Evolutionary conservation across 1,139 yeast genomes (phyloP).

Genomic region (Blastobotrys capitulatus): DNA sequence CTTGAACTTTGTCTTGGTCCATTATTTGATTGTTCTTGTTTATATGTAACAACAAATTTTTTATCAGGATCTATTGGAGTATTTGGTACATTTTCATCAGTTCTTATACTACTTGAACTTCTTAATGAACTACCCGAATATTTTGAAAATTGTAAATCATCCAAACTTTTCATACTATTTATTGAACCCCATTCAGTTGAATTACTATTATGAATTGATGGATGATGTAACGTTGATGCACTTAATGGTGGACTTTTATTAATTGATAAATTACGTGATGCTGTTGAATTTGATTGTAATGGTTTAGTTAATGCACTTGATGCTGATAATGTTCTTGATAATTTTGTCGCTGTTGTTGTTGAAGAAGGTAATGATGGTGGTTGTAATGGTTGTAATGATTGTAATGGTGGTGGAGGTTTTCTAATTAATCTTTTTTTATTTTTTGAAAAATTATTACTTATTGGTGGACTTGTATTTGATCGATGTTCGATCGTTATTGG

Average conservation of each 20-base stretch:
- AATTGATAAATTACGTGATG: neutral
- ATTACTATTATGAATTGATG: neutral
- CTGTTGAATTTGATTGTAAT: neutral
- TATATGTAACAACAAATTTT: constrained; percentile 11
- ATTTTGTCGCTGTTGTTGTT: too few relatives aligned
- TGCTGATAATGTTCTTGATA: constrained; percentile 11
- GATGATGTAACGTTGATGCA: neutral
- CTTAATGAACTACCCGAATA: neutral
- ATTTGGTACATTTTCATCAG: constrained; percentile 3
- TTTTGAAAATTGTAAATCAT: constrained; percentile 3
- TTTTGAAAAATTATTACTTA: neutral
- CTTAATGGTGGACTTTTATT: neutral
- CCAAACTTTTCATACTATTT: constrained; percentile 7
- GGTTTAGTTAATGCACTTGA: constrained; percentile 4
- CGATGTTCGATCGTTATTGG: neutral
- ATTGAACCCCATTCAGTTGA: neutral
- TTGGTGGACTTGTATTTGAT: neutral
- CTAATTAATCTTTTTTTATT: neutral
- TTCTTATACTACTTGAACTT: neutral
- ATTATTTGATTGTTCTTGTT: neutral
- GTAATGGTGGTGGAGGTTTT: constrained; percentile 4
- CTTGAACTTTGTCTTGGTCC: constrained; percentile 12
- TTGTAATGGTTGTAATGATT: neutral
- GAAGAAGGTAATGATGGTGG: too few relatives aligned
- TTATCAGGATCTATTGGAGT: constrained; percentile 7